A percentile compares a stretch with the other conserved stretches of the same genome.
Evolutionary conservation across 176 grass and related monocot species (phyloP).

Genomic region (Aegilops longissima): DNA sequence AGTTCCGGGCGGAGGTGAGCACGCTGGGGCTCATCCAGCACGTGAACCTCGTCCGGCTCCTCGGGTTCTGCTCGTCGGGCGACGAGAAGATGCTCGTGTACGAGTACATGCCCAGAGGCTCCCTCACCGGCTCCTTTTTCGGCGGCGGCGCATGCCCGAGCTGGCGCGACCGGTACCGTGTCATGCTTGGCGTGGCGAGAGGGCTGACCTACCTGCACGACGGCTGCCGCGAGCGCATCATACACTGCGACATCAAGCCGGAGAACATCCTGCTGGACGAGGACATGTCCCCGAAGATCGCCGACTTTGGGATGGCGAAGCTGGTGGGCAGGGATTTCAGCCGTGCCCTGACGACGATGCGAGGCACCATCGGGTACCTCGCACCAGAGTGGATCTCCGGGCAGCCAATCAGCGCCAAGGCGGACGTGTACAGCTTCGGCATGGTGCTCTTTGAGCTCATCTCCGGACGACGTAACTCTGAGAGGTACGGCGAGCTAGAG

Average conservation of each 20-base stretch:
- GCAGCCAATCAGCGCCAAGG: slow-evolving; percentile 19
- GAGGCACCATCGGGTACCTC: slow-evolving; percentile 35
- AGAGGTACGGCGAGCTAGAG: neutral
- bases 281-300: neutral
- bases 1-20: slow-evolving; percentile 20
- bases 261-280: slow-evolving; percentile 45
- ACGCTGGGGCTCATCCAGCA: slow-evolving; percentile 22
- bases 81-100: slow-evolving; percentile 34
- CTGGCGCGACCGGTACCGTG: neutral
- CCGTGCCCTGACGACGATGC: slow-evolving; percentile 7
- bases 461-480: slow-evolving; percentile 9
- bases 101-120: slow-evolving; percentile 29
- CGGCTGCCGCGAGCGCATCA: slow-evolving; percentile 15
- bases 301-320: slow-evolving; percentile 21
- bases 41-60: slow-evolving; percentile 28
- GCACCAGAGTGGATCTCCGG: slow-evolving; percentile 41
- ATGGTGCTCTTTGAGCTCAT: slow-evolving; percentile 44
- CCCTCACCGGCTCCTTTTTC: neutral
- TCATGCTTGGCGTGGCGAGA: slow-evolving; percentile 20
- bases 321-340: slow-evolving; percentile 23
- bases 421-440: slow-evolving; percentile 8
- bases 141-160: neutral
- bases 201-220: slow-evolving; percentile 14
- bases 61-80: slow-evolving; percentile 6
- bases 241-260: slow-evolving; percentile 54